Evolutionary conservation across 73 alveolate genomes (phyloP).

Genomic region (Durusdinium trenchii): DNA sequence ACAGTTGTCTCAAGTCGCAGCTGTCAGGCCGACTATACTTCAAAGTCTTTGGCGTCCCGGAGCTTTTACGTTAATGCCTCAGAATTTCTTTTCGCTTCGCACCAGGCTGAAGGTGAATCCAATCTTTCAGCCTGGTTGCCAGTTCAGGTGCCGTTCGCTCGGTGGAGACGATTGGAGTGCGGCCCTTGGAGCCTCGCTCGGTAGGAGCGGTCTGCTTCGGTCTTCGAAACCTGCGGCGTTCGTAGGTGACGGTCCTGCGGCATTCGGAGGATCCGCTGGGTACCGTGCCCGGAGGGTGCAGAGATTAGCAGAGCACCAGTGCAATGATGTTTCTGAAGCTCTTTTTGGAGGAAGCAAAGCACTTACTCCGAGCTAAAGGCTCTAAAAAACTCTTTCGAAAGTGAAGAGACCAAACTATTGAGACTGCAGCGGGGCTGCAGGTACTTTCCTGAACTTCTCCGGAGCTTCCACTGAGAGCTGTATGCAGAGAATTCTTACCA

Average conservation of each 20-base stretch:
- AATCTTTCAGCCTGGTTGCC: neutral
- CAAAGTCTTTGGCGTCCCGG: neutral
- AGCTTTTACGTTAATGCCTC: neutral
- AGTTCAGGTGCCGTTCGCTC: conserved; percentile 10
- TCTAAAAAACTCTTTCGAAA: neutral
- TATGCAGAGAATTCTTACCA: neutral
- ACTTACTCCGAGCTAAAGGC: neutral
- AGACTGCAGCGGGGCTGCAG: neutral
- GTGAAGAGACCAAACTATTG: neutral
- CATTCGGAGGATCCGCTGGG: conserved; percentile 10
- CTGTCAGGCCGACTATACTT: neutral
- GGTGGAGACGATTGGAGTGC: conserved; percentile 15
- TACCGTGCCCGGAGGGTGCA: neutral
- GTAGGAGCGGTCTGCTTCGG: neutral
- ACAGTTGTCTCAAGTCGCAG: neutral
- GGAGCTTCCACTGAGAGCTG: conserved; percentile 34
- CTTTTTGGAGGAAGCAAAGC: neutral
- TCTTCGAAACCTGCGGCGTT: too few relatives aligned
- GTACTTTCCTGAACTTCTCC: conserved; percentile 28
- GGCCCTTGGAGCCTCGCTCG: neutral
- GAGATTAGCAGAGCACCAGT: neutral
- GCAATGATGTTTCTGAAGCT: neutral
- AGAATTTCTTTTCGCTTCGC: neutral
- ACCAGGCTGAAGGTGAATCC: neutral
- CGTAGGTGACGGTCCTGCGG: conserved; percentile 10